phyloP scores from a whole-genome alignment of 441 rosid genomes.

The Pelargonium cotyledonis region DNA sequence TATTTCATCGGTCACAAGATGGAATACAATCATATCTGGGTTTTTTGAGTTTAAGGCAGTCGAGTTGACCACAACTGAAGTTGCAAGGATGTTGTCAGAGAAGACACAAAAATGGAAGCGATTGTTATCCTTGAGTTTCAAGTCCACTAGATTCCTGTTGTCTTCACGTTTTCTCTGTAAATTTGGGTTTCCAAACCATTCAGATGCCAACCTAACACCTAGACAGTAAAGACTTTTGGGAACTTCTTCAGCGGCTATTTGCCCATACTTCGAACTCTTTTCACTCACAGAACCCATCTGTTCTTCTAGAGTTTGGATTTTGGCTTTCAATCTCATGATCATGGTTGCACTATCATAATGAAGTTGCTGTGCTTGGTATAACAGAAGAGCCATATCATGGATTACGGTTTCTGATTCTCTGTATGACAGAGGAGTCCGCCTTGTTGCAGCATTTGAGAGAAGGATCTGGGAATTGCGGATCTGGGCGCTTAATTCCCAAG shows the following conservation, averaged over 20 bases:
- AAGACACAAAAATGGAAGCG: conserved; percentile 67
- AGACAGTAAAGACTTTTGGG: conserved; percentile 96
- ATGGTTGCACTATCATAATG: conserved; percentile 95
- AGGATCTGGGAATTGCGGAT: conserved; percentile 83
- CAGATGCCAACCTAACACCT: conserved; percentile 72
- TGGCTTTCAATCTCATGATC: conserved; percentile 93
- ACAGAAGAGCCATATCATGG: conserved; percentile 85
- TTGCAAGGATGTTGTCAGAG: conserved; percentile 79
- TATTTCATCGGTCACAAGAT: conserved; percentile 88
- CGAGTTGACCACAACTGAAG: conserved; percentile 79
- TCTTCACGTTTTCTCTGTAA: conserved; percentile 41
- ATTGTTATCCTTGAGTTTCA: conserved; percentile 49
- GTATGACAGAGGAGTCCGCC: conserved; percentile 63
- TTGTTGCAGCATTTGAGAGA: conserved; percentile 70
- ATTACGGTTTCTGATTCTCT: conserved; percentile 68
- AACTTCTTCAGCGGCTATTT: conserved; percentile 95
- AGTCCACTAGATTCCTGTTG: conserved; percentile 32
- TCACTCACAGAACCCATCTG: conserved; percentile 62
- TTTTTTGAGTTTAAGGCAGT: conserved; percentile 48
- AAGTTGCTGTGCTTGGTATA: conserved; percentile 83
- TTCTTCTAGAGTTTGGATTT: conserved; percentile 73
- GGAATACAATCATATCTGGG: conserved; percentile 74
- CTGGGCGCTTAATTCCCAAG: conserved; percentile 97
- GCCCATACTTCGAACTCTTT: conserved; percentile 89
- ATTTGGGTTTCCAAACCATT: conserved; percentile 64